Evolutionary conservation across 768 basidiomycete genomes (phyloP), one percentile per base, ranked within the genome.

Genomic region (Tremella yokohamensis): DNA sequence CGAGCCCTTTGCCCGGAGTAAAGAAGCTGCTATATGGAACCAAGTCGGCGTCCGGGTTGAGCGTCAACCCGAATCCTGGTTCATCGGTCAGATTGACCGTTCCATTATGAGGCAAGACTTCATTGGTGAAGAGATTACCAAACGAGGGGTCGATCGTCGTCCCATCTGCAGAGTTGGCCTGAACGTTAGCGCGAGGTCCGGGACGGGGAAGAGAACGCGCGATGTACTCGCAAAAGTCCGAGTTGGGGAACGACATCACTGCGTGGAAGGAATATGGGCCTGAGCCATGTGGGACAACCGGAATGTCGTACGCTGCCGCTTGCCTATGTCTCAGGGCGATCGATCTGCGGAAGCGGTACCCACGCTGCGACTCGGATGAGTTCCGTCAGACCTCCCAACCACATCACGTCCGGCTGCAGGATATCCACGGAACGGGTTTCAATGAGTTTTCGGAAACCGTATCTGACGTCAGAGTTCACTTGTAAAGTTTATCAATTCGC

Each of bases 221-320:
- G 44, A 76, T 70, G 64, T 73, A 76, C 54, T 77, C 76, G 58
- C 72, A 76, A 72, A 77, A 79, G 18, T 74, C 70, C 11, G 68
- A 65, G 64, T 78, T 72, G 34, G 76, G 66, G 68, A 81, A 80
- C 15, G 76, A 74, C 66, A 80, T 78, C 65, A 80, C 79, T 38
- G 80, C 80, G 58, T 80, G 78, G 73, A 80, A 80, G 47, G 77
- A 79, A 73, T 82, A 82, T 22, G 79, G 79, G 11, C 81, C 80
- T 12, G 77, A 79, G 29, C 80, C 81, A 65, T 81, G 80, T 7
- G 80, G 80, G 16, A 81, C 79, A 45, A 81, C 79, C 22, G 80
- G 80, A 47, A 81, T 79, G 63, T 82, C 80, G 64, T 82, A 80
- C 13, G 79, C 80, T 2, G 77, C 73, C 1, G 79, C 72, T n/a